Percentiles rank a stretch among this genome's conserved stretches.
These are phyloP conservation scores for Rhodamnia rubescens DNA, from an alignment of 345 rosid genomes.

Conservation along the genomic window DNA sequence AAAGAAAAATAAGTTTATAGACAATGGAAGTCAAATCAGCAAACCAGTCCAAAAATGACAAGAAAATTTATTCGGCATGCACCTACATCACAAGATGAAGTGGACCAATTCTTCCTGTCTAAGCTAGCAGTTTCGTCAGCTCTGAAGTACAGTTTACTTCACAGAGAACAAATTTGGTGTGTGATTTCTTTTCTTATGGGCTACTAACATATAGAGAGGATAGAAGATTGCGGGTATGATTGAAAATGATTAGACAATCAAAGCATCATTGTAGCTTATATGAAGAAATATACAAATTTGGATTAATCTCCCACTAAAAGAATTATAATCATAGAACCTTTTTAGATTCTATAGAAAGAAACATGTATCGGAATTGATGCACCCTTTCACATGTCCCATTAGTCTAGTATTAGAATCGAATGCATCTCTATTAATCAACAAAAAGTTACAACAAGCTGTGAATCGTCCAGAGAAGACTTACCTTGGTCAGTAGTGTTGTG, in stretches of 20 bases:
- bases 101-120: not conserved
- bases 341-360: not conserved
- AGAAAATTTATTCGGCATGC: not conserved
- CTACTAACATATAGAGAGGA: not conserved
- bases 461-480: conserved; percentile 7
- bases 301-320: not conserved
- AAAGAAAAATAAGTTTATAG: not conserved
- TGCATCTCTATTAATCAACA: not conserved
- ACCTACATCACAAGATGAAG: not conserved
- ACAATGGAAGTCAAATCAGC: not conserved
- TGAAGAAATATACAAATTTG: not conserved
- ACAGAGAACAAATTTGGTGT: not conserved
- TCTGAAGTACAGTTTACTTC: not conserved
- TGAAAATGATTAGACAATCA: not conserved
- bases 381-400: not conserved
- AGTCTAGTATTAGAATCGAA: not conserved
- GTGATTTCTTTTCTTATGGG: not conserved
- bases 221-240: not conserved
- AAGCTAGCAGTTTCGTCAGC: not conserved
- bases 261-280: not conserved
- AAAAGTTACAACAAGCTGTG: not conserved
- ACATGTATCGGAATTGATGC: not conserved
- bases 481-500: conserved; percentile 97
- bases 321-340: not conserved
- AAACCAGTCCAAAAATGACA: not conserved